These are phyloP conservation scores for Melocanna baccifera DNA, from an alignment of 176 grass and related monocot genomes.

Conservation along the genomic window DNA sequence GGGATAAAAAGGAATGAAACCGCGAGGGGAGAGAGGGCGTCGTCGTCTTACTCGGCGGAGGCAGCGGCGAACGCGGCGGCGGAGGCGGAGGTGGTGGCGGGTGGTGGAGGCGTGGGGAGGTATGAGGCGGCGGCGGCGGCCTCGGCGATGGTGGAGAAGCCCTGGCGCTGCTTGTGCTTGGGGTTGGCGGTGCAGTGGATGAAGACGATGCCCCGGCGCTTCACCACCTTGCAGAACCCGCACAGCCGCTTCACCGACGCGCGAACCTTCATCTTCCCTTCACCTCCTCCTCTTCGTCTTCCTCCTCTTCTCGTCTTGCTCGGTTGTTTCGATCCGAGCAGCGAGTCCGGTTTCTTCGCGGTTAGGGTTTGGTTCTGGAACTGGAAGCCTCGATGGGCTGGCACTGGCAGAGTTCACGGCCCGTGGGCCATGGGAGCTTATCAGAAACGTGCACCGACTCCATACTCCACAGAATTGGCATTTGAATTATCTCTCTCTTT, in stretches of 20 bases:
- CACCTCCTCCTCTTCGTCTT: neutral
- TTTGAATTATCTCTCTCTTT: neutral
- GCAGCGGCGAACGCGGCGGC: slow-evolving; percentile 19
- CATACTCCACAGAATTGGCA: no score
- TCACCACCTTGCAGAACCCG: slow-evolving; percentile 80
- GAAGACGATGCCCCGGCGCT: slow-evolving; percentile 85
- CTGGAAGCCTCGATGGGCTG: neutral
- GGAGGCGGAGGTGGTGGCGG: neutral
- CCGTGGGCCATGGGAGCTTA: neutral
- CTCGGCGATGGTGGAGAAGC: slow-evolving; percentile 75
- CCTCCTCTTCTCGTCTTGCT: neutral
- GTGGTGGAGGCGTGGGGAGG: neutral
- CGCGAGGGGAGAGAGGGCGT: neutral
- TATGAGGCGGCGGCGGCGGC: slow-evolving; percentile 19
- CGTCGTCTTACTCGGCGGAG: slow-evolving; percentile 28
- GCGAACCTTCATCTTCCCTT: slow-evolving; percentile 78
- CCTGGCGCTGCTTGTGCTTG: slow-evolving; percentile 99
- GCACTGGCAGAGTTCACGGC: neutral
- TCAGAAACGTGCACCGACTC: no score
- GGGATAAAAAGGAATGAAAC: neutral
- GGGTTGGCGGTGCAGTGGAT: slow-evolving; percentile 75
- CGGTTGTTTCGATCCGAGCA: neutral
- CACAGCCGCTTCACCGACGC: slow-evolving; percentile 93
- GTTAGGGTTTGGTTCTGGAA: slow-evolving; percentile 12
- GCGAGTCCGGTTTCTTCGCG: neutral